Base-by-base conservation (phyloP, 768 basidiomycete genomes). In the Mycena leptocephala region DNA sequence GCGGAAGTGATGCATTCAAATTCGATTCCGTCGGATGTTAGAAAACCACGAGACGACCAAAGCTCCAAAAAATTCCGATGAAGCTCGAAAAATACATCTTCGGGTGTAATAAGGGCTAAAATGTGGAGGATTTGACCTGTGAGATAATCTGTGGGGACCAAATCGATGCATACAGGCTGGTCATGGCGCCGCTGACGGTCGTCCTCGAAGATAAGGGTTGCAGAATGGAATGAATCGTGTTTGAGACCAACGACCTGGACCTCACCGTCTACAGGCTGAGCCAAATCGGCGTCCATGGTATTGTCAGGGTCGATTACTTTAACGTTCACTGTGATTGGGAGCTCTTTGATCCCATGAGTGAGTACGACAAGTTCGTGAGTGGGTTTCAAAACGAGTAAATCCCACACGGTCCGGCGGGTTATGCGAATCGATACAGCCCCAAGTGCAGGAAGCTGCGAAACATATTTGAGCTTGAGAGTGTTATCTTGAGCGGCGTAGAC, bases 321-420 rank as follows among this genome's bases (percentile, higher is more conserved):
- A 37, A 77, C 75, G 65, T 83, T 79, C 28, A 77, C 75, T 18
- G 35, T 75, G 74, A 76, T 48, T 28, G 88, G 86, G 13, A 92
- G 70, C 77, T 88, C 87, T 53, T 82, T 80, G 24, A 82, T 78
- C 1, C 93, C 94, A 76, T 95, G 93, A 0, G 93, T 95, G 46
- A 94, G 83, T 5, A 97, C 80, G 0, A 86, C 83, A 13, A 96
- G 83, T 11, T 82, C 82, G 35, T 92, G 89, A 59, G 91, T 87
- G 3, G 92, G 89, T 61, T 89, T 91, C 61, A 96, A 83, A 20
- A 94, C 83, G 6, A 98, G 84, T 13, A 97, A 85, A 82, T 98
- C 97, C 81, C 88, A 88, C 18, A 96, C 87, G 18, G 87, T 85
- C 9, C 85, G 84, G 24, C 97, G 91, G 4, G 94, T 94, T 2